A percentile compares a stretch with the other conserved stretches of the same genome.
Evolutionary conservation across 208 protist genomes (phyloP).

Genomic region (Wallacemonas sp.): DNA sequence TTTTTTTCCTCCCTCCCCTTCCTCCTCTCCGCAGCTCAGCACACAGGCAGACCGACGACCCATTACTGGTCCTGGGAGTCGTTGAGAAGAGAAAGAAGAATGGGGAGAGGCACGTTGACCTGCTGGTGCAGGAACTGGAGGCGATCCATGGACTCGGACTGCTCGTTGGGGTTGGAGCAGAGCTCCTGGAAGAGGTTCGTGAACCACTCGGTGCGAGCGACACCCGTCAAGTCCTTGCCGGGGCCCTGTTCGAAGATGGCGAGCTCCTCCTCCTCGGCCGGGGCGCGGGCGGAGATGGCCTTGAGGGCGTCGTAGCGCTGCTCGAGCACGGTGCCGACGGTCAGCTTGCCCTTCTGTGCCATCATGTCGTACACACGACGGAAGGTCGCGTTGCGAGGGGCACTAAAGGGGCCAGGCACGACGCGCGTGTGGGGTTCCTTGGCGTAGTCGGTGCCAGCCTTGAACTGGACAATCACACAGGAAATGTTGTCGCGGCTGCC

Average conservation of each 20-base stretch:
- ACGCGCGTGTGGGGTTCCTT: slow-evolving; percentile 60
- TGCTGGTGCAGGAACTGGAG: slow-evolving; percentile 85
- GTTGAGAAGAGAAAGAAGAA: slow-evolving; percentile 77
- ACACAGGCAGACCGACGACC: background rate
- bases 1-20: too few species aligned
- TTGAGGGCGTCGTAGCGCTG: slow-evolving; percentile 77
- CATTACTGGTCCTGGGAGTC: slow-evolving; percentile 39
- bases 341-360: slow-evolving; percentile 68
- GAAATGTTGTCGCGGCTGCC: slow-evolving; percentile 93
- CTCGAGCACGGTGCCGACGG: slow-evolving; percentile 75
- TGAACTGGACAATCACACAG: slow-evolving; percentile 91
- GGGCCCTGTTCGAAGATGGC: slow-evolving; percentile 57
- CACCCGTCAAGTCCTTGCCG: slow-evolving; percentile 37
- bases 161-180: slow-evolving; percentile 32
- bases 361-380: slow-evolving; percentile 86
- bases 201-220: slow-evolving; percentile 75
- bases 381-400: slow-evolving; percentile 72
- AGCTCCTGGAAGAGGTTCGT: slow-evolving; percentile 59
- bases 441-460: slow-evolving; percentile 76
- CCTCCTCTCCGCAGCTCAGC: too few species aligned
- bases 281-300: slow-evolving; percentile 33
- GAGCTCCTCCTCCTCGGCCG: slow-evolving; percentile 61
- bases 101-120: slow-evolving; percentile 78
- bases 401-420: slow-evolving; percentile 80
- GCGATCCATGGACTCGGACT: slow-evolving; percentile 76